These are phyloP conservation scores for Niebla homalea DNA, from an alignment of 495 filamentous ascomycete species.

Conservation along the genomic window DNA sequence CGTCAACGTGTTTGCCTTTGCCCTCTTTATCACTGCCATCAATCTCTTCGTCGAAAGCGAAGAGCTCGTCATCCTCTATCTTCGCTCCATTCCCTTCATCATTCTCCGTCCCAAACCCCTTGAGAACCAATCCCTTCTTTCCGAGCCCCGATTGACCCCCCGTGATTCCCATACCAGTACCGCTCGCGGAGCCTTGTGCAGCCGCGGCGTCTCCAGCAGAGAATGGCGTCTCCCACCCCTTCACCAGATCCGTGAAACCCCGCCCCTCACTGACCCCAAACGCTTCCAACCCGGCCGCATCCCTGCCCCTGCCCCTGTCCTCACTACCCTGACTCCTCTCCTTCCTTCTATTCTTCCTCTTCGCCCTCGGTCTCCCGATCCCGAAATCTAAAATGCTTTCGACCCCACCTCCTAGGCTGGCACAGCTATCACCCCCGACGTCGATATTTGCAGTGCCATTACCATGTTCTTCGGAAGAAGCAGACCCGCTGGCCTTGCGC, in stretches of 20 bases:
- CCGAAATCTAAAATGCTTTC: neutral
- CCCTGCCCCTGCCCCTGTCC: neutral
- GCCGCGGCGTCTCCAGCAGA: neutral
- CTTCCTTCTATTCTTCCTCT: neutral
- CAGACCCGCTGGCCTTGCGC: neutral
- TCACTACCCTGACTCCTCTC: neutral
- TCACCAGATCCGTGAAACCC: neutral
- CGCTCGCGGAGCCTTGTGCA: neutral
- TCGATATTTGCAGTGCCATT: no score
- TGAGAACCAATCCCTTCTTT: neutral
- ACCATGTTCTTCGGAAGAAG: no score
- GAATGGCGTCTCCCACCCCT: neutral
- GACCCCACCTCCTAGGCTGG: neutral
- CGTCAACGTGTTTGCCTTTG: neutral
- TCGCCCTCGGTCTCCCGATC: neutral
- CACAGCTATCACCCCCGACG: neutral
- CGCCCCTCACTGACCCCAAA: conserved; percentile 1
- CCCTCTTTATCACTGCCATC: neutral
- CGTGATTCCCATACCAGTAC: neutral
- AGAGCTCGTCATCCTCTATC: conserved; percentile 14
- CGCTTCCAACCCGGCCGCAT: neutral
- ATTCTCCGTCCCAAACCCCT: conserved; percentile 18
- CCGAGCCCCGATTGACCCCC: neutral
- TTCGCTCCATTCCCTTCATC: conserved; percentile 11
- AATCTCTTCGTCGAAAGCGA: conserved; percentile 17